These are phyloP conservation scores for Alternaria triticina DNA, from an alignment of 2,329 filamentous ascomycete genomes.

Conservation along the genomic window DNA sequence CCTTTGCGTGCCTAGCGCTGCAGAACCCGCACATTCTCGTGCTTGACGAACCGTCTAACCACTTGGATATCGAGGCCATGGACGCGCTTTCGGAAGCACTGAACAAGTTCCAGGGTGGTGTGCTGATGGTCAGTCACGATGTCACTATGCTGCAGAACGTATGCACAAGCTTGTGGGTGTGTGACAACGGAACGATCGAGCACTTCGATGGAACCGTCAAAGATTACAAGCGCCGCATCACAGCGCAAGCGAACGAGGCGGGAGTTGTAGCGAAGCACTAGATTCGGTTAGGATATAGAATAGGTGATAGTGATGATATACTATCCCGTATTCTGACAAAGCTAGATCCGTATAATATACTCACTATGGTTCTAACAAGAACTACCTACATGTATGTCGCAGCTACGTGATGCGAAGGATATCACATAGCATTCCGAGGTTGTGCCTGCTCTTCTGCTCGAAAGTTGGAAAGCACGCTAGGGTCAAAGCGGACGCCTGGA, in stretches of 20 bases:
- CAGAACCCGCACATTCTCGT: constrained; percentile 97
- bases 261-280: constrained; percentile 75
- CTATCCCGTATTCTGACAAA: background rate
- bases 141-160: constrained; percentile 98
- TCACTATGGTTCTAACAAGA: background rate
- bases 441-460: constrained; percentile 8
- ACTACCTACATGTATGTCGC: background rate
- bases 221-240: constrained; percentile 96
- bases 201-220: constrained; percentile 96
- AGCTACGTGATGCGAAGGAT: constrained; percentile 7
- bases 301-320: background rate
- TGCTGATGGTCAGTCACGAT: constrained; percentile 98
- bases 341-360: background rate
- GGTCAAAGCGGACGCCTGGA: constrained; percentile 20
- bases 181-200: constrained; percentile 90
- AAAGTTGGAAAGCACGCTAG: constrained; percentile 27
- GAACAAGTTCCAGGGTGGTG: constrained; percentile 86
- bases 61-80: constrained; percentile 99
- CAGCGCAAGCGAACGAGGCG: constrained; percentile 82
- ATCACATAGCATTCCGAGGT: background rate
- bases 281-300: constrained; percentile 2
- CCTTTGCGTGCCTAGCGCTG: constrained; percentile 93
- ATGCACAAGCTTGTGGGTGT: constrained; percentile 94
- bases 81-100: constrained; percentile 88
- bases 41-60: constrained; percentile 97